Conservation (phyloP, 495 filamentous ascomycete species). For the Penicillium manginii region DNA sequence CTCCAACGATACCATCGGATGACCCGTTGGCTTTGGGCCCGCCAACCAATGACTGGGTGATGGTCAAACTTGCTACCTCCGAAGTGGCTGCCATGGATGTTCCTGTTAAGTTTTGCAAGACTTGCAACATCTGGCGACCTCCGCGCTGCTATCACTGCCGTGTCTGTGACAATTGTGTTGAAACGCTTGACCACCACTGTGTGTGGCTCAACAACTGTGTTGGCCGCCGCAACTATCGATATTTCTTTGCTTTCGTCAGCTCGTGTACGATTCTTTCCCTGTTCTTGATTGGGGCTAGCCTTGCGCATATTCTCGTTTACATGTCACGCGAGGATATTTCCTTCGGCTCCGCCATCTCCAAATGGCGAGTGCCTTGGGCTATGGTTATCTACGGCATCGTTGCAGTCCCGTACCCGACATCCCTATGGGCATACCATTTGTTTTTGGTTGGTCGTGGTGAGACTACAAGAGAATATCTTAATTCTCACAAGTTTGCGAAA, state of each 20-base stretch:
- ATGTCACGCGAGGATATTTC: constrained; percentile 58
- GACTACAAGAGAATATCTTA: constrained; percentile 94
- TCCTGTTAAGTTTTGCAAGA: constrained; percentile 96
- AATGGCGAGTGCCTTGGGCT: constrained; percentile 80
- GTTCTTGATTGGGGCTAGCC: constrained; percentile 73
- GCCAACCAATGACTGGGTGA: constrained; percentile 85
- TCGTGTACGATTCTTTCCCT: constrained; percentile 74
- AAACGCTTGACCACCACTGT: constrained; percentile 98
- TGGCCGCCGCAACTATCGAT: constrained; percentile 95
- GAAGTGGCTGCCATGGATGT: constrained; percentile 89
- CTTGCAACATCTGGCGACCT: constrained; percentile 94
- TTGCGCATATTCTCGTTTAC: constrained; percentile 81
- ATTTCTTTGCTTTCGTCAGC: constrained; percentile 89
- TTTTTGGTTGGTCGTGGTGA: constrained; percentile 89
- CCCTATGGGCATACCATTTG: constrained; percentile 83
- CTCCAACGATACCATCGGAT: constrained; percentile 57
- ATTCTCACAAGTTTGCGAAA: constrained; percentile 91
- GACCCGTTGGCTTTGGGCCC: constrained; percentile 82
- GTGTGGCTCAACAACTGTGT: constrained; percentile 99
- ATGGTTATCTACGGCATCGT: constrained; percentile 85
- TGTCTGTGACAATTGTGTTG: constrained; percentile 93
- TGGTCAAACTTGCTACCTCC: constrained; percentile 77
- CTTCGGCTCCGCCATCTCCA: constrained; percentile 67
- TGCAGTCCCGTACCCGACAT: constrained; percentile 77
- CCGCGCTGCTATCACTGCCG: constrained; percentile 95